Base-by-base conservation (phyloP, 2,329 filamentous ascomycete species). In the Colletotrichum cordylinicola region DNA sequence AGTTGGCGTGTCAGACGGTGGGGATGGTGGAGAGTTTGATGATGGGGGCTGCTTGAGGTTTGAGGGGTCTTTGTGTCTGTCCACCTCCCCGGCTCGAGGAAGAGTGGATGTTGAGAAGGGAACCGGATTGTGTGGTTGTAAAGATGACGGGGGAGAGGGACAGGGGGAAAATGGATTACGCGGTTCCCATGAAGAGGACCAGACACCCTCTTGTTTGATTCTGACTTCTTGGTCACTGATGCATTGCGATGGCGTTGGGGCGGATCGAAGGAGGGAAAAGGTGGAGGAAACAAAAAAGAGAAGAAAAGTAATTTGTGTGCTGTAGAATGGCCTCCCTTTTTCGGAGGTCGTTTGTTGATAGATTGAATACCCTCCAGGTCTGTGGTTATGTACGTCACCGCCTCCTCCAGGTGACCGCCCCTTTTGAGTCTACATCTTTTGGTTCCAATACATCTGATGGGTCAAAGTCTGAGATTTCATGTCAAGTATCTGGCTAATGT, bases 1-100 rank as follows among this genome's bases (percentile, higher is more conserved):
- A 98, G 85, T 90, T 94, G 81, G 96, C 96, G 3, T 93, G 92
- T 79, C 92, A 94, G 85, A 96, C 95, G 13, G 91, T 91, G 79
- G 97, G 96, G 3, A 98, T 98, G 96, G 86, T 98, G 78, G 95
- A 96, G 80, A 94, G 86, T 65, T 78, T 92, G 78, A 91, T 94
- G 80, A 88, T 90, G 68, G 89, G 87, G 10, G 81, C 82, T 66
- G 81, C 81, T 67, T 82, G 77, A 80, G 48, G 18, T n/a, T n/a
- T 61, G 21, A 27, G 13, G 3, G 24, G 2, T 0, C 0, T 12
- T 56, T 29, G 24, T 29, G 24, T 24, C 0, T 56, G 52, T 24
- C 4, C 7, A 12, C 21, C 1, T 27, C 16, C 13, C n/a, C 7
- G 24, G 0, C 39, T 12, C 2, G 52, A 56, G 6, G 52, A 27